These are phyloP conservation scores for Saturnispora saitoi DNA, from an alignment of 805 yeast genomes.

Conservation along the genomic window DNA sequence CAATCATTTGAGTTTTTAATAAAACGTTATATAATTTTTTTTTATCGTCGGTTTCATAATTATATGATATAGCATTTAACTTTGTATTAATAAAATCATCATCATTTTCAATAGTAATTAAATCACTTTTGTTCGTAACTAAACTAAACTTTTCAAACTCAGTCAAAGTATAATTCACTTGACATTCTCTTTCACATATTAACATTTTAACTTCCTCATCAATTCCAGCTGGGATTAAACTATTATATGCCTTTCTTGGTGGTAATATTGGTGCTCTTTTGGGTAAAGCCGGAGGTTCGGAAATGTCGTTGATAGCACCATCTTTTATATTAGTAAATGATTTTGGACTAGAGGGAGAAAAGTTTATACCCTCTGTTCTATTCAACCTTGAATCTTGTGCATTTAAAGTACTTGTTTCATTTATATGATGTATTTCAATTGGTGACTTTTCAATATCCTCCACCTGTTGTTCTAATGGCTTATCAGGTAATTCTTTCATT, in stretches of 20 bases:
- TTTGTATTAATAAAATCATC: neutral
- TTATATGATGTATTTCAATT: neutral
- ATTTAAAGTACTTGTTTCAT: neutral
- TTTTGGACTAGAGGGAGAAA: neutral
- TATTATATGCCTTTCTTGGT: neutral
- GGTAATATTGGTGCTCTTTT: constrained; percentile 8
- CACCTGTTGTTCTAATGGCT: constrained; percentile 1
- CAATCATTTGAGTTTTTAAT: neutral
- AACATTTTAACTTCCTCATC: neutral
- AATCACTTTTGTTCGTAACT: neutral
- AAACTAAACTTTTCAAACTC: constrained; percentile 2
- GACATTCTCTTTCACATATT: neutral
- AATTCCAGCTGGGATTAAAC: neutral
- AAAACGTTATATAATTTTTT: neutral
- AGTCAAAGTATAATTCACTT: neutral
- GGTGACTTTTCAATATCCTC: neutral
- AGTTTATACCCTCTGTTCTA: neutral
- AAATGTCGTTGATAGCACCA: constrained; percentile 1
- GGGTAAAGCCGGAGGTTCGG: constrained; percentile 5
- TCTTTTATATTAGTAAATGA: neutral
- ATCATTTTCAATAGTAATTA: neutral
- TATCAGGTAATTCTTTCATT: neutral
- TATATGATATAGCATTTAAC: neutral
- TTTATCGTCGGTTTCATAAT: neutral
- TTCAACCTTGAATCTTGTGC: neutral